These are phyloP conservation scores for Schizonepeta tenuifolia DNA, from an alignment of 257 asterid genomes.

Conservation along the genomic window DNA sequence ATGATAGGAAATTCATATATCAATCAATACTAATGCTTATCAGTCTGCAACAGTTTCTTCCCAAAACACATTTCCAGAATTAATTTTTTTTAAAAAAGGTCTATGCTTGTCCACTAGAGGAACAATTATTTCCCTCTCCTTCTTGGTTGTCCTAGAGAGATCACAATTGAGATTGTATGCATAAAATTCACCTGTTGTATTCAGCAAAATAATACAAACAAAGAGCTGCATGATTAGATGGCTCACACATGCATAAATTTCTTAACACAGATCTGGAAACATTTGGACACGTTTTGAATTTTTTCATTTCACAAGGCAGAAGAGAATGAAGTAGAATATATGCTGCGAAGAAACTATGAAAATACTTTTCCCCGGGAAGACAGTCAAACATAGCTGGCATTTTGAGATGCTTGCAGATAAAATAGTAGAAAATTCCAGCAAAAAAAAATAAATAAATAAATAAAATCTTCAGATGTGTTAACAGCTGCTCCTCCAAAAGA, in stretches of 20 bases:
- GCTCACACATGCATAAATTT: not conserved
- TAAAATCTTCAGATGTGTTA: not conserved
- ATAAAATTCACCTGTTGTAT: not conserved
- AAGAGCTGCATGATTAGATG: not conserved
- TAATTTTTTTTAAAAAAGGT: not conserved
- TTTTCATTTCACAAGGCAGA: not conserved
- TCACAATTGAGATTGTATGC: slow-evolving; percentile 14
- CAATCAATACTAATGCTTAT: not conserved
- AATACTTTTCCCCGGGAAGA: not conserved
- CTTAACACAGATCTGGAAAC: not conserved
- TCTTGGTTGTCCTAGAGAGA: not conserved
- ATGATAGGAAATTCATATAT: not conserved
- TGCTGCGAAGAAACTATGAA: not conserved
- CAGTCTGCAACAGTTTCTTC: slow-evolving; percentile 6
- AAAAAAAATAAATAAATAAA: too few relatives aligned
- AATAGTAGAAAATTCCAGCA: not conserved
- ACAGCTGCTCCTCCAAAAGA: slow-evolving; percentile 4
- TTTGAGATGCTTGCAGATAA: slow-evolving; percentile 7
- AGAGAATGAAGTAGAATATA: not conserved
- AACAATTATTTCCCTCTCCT: not conserved
- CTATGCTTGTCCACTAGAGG: not conserved
- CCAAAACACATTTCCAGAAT: not conserved
- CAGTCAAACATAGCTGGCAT: not conserved
- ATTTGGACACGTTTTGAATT: not conserved
- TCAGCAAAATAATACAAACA: slow-evolving; percentile 12